phyloP scores from a whole-genome alignment of 768 basidiomycete genomes.

The Tulasnella sp. region DNA sequence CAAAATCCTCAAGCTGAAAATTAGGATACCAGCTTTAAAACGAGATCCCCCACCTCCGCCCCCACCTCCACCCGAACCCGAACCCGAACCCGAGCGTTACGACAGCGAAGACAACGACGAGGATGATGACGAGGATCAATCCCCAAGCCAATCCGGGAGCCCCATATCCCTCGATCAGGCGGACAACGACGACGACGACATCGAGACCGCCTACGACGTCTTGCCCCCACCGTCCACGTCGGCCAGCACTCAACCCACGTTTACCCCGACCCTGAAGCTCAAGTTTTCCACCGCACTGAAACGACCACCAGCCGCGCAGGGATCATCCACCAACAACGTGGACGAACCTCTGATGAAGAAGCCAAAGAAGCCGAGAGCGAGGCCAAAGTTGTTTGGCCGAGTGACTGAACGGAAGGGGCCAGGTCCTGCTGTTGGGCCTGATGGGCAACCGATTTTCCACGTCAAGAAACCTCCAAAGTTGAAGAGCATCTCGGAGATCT shows the following conservation, averaged over 20 bases:
- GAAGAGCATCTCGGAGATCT: slow-evolving; percentile 71
- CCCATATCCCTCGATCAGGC: background rate
- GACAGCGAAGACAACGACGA: slow-evolving; percentile 2
- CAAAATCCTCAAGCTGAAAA: background rate
- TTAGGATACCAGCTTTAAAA: slow-evolving; percentile 6
- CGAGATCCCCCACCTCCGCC: background rate
- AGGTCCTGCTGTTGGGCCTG: background rate
- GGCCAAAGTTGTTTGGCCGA: slow-evolving; percentile 1
- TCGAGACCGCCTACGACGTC: background rate
- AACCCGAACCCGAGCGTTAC: background rate
- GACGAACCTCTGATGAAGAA: background rate
- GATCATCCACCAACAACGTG: background rate
- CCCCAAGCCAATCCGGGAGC: background rate
- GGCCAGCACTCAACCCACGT: background rate
- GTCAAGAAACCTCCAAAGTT: slow-evolving; percentile 53
- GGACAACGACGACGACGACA: slow-evolving; percentile 2
- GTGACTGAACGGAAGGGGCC: background rate
- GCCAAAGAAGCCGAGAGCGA: background rate
- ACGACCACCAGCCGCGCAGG: background rate
- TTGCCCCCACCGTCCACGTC: background rate
- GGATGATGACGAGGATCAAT: background rate
- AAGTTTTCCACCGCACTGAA: background rate
- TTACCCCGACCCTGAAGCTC: background rate
- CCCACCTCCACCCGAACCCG: background rate
- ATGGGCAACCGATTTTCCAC: background rate